phyloP scores from a whole-genome alignment of 148 eudicot species.

The Polygonum aviculare region DNA sequence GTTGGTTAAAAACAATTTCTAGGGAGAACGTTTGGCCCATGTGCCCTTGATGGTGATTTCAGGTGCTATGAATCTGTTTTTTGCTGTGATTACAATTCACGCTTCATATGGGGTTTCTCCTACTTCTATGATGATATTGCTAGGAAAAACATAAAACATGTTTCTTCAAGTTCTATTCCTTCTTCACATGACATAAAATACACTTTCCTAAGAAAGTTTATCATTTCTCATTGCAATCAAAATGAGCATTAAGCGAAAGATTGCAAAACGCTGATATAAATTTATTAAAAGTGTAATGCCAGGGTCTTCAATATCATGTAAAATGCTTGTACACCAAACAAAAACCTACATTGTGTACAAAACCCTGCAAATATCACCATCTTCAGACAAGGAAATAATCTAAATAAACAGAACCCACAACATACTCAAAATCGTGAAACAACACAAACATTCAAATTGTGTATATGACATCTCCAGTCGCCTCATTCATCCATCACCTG shows the following conservation, averaged over 20 bases:
- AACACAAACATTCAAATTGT: neutral
- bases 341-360: neutral
- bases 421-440: neutral
- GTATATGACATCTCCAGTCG: neutral
- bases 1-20: neutral
- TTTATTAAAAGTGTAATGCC: neutral
- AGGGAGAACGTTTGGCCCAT: too few species aligned
- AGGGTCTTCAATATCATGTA: neutral
- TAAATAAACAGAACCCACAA: neutral
- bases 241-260: neutral
- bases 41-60: too few species aligned
- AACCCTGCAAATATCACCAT: neutral
- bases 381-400: neutral
- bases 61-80: too few species aligned
- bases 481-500: slow-evolving; percentile 1
- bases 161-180: too few species aligned
- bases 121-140: neutral
- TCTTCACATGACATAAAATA: too few species aligned
- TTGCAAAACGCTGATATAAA: neutral
- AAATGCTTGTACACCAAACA: neutral
- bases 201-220: too few species aligned
- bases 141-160: too few species aligned
- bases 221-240: too few species aligned
- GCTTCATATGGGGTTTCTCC: neutral
- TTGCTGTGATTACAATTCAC: neutral